A percentile compares a stretch with the other conserved stretches of the same genome.
Evolutionary conservation across 1,284 basidiomycete genomes (phyloP).

Genomic region (Filobasidium uniguttulatum): DNA sequence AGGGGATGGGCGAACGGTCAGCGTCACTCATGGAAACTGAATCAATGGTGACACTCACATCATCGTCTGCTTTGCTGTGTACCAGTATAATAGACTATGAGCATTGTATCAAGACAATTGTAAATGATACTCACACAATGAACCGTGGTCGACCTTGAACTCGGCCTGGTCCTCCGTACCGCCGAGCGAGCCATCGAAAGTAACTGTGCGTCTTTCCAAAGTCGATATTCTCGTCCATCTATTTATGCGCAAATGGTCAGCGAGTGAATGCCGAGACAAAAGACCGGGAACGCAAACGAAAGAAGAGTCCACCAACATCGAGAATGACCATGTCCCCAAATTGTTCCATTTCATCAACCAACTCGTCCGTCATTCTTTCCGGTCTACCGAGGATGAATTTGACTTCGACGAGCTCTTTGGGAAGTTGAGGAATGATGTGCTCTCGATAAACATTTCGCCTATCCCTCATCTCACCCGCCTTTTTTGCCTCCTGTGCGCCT

Average conservation of each 20-base stretch:
- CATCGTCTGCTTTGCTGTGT: constrained; percentile 36
- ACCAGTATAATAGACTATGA: background rate
- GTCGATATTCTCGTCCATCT: constrained; percentile 38
- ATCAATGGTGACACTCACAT: constrained; percentile 23
- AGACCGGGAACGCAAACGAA: constrained; percentile 4
- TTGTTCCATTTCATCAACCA: constrained; percentile 27
- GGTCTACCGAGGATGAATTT: constrained; percentile 35
- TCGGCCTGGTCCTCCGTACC: constrained; percentile 27
- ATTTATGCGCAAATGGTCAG: background rate
- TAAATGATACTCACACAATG: constrained; percentile 27
- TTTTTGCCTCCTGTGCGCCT: constrained; percentile 16
- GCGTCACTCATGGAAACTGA: constrained; percentile 1
- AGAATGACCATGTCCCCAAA: constrained; percentile 36
- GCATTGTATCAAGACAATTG: background rate
- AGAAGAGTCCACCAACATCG: constrained; percentile 21
- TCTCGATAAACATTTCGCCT: constrained; percentile 23
- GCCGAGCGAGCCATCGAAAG: constrained; percentile 35
- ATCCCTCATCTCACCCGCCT: background rate
- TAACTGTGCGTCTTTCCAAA: constrained; percentile 38
- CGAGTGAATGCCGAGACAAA: background rate
- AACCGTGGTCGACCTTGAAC: constrained; percentile 35
- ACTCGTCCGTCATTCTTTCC: constrained; percentile 14
- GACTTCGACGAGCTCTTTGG: constrained; percentile 28
- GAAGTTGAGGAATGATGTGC: constrained; percentile 32
- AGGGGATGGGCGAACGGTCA: background rate